Percentiles rank a stretch among this genome's conserved stretches.
These are phyloP conservation scores for Komagataella populi DNA, from an alignment of 805 yeast species.

Conservation along the genomic window DNA sequence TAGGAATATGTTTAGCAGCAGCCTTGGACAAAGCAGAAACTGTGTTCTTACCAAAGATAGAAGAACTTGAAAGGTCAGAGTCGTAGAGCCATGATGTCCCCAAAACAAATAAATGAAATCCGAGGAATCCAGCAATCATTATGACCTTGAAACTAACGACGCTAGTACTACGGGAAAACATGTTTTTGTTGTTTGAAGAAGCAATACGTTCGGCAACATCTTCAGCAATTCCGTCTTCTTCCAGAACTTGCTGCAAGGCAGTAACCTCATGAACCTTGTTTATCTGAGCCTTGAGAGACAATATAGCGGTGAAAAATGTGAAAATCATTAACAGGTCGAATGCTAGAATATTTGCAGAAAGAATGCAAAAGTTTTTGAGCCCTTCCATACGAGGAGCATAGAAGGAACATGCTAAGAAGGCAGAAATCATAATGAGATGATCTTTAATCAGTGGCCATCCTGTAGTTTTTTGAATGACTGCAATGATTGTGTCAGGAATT, in stretches of 20 bases:
- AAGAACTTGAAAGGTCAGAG: slow-evolving; percentile 15
- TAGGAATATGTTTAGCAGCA: slow-evolving; percentile 26
- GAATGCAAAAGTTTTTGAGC: slow-evolving; percentile 65
- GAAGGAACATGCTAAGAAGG: slow-evolving; percentile 53
- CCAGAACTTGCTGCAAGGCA: slow-evolving; percentile 62
- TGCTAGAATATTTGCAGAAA: slow-evolving; percentile 55
- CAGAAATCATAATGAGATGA: slow-evolving; percentile 56
- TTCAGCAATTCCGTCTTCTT: slow-evolving; percentile 83
- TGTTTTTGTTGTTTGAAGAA: slow-evolving; percentile 14
- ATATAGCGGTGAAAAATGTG: slow-evolving; percentile 73
- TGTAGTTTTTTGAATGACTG: slow-evolving; percentile 17
- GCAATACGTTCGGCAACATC: slow-evolving; percentile 64
- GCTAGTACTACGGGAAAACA: slow-evolving; percentile 22
- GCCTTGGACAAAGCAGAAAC: slow-evolving; percentile 21
- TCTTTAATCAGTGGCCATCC: slow-evolving; percentile 55
- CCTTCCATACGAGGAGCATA: slow-evolving; percentile 60
- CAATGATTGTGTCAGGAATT: slow-evolving; percentile 17
- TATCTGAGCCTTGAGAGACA: slow-evolving; percentile 82
- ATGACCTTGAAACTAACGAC: slow-evolving; percentile 47
- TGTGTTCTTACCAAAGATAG: slow-evolving; percentile 7
- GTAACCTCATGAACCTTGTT: slow-evolving; percentile 73
- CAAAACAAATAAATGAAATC: slow-evolving; percentile 52
- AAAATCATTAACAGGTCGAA: slow-evolving; percentile 62
- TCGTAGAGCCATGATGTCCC: slow-evolving; percentile 62
- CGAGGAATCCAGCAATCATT: slow-evolving; percentile 43